Conservation (phyloP, 768 basidiomycete genomes). For the Suillus bovinus region DNA sequence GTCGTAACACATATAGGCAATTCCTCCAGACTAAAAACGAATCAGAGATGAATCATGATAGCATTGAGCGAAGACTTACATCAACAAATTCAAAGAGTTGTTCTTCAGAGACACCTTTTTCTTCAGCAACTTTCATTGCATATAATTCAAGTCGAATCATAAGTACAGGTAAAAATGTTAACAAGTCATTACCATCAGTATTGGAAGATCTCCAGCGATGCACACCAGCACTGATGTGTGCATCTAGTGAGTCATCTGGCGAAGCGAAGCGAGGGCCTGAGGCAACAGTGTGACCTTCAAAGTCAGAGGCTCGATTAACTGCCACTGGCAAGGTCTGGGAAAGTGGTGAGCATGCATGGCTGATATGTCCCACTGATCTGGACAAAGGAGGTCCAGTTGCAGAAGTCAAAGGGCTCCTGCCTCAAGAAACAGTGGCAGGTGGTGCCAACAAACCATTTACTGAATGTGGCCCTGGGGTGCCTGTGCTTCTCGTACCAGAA, state of each 20-base stretch:
- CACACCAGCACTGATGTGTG: background rate
- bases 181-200: background rate
- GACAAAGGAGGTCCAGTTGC: background rate
- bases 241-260: background rate
- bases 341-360: background rate
- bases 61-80: background rate
- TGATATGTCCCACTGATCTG: background rate
- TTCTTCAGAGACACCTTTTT: background rate
- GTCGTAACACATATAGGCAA: no score
- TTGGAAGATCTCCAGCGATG: background rate
- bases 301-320: background rate
- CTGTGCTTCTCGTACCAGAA: background rate
- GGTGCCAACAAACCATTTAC: background rate
- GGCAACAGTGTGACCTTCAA: background rate
- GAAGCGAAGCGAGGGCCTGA: background rate
- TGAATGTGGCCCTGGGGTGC: background rate
- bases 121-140: background rate
- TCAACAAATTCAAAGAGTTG: background rate
- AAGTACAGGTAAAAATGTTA: background rate
- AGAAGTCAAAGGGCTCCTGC: background rate
- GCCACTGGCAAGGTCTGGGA: background rate
- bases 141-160: background rate
- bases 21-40: background rate
- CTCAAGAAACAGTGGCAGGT: background rate
- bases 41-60: background rate